Percentiles rank a stretch among this genome's conserved stretches.
Conservation (phyloP, 805 yeast species). For the Wickerhamiella spandovensis region DNA sequence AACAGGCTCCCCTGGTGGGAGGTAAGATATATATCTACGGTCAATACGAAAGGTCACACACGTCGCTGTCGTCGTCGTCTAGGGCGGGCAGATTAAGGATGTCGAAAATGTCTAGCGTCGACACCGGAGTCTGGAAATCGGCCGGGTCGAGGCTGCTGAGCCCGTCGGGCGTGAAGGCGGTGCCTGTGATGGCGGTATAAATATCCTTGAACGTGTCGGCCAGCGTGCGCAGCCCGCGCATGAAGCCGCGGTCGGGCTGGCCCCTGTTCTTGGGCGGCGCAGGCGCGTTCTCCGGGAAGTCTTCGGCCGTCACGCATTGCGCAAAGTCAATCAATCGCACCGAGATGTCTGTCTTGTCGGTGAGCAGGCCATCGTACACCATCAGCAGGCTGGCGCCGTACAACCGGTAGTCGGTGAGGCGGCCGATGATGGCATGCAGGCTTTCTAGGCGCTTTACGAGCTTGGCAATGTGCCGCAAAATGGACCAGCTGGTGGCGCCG, state of each 20-base stretch:
- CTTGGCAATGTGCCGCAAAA: conserved; percentile 52
- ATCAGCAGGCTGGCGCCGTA: conserved; percentile 83
- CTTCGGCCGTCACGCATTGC: conserved; percentile 66
- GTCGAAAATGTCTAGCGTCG: conserved; percentile 8
- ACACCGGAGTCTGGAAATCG: conserved; percentile 2
- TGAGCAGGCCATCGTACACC: conserved; percentile 63
- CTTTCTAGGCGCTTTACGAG: conserved; percentile 48
- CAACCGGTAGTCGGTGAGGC: conserved; percentile 63
- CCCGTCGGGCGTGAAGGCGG: conserved; percentile 17
- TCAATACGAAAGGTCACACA: not conserved
- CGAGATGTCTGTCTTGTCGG: conserved; percentile 17
- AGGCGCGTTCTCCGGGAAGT: conserved; percentile 31
- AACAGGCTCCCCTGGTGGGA: no score
- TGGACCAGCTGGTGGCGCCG: conserved; percentile 45
- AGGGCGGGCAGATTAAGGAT: not conserved
- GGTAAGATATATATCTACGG: no score
- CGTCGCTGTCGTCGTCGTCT: not conserved
- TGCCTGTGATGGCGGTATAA: conserved; percentile 41
- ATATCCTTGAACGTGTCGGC: conserved; percentile 50
- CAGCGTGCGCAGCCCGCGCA: conserved; percentile 68
- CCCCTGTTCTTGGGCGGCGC: conserved; percentile 62
- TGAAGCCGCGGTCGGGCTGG: conserved; percentile 66
- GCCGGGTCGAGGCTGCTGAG: conserved; percentile 7
- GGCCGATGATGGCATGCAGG: conserved; percentile 39
- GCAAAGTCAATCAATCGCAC: conserved; percentile 84